These are phyloP conservation scores for Cyanidiococcus yangmingshanensis DNA, from an alignment of 23 red algal species.

Conservation along the genomic window DNA sequence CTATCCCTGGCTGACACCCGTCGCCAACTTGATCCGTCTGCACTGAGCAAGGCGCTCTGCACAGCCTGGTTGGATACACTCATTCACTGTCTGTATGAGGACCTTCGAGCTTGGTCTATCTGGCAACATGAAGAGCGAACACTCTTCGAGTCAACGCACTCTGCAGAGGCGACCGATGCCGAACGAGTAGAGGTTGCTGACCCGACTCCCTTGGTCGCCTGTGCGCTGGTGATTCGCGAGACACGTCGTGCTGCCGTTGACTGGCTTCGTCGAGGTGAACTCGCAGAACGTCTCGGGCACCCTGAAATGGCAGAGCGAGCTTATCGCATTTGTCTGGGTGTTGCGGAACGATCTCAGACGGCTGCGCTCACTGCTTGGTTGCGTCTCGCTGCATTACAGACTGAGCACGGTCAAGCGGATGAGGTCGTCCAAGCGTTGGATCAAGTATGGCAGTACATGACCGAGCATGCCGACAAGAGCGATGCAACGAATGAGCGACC, in stretches of 20 bases:
- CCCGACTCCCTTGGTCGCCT: background rate
- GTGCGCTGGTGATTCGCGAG: conserved; percentile 11
- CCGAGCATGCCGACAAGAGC: conserved; percentile 28
- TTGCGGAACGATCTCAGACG: conserved; percentile 44
- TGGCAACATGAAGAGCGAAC: conserved; percentile 67
- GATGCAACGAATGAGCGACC: conserved; percentile 19
- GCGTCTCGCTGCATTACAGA: conserved; percentile 34
- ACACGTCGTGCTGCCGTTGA: conserved; percentile 61
- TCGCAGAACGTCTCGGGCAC: conserved; percentile 46
- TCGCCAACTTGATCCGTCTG: conserved; percentile 3
- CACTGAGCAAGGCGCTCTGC: conserved; percentile 66
- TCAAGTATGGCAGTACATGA: background rate
- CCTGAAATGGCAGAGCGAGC: conserved; percentile 51
- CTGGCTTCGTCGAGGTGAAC: conserved; percentile 77
- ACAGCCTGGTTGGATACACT: conserved; percentile 89
- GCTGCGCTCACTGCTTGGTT: conserved; percentile 39
- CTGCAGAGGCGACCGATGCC: conserved; percentile 21
- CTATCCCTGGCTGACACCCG: background rate
- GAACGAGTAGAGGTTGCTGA: conserved; percentile 1
- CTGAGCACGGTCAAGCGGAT: conserved; percentile 40
- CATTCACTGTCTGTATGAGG: conserved; percentile 82
- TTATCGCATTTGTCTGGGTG: conserved; percentile 38
- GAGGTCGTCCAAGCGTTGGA: conserved; percentile 17
- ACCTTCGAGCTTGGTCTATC: conserved; percentile 66
- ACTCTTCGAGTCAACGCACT: conserved; percentile 23